These are phyloP conservation scores for Nicotiana benthamiana DNA, from an alignment of 257 asterid species.

Conservation along the genomic window DNA sequence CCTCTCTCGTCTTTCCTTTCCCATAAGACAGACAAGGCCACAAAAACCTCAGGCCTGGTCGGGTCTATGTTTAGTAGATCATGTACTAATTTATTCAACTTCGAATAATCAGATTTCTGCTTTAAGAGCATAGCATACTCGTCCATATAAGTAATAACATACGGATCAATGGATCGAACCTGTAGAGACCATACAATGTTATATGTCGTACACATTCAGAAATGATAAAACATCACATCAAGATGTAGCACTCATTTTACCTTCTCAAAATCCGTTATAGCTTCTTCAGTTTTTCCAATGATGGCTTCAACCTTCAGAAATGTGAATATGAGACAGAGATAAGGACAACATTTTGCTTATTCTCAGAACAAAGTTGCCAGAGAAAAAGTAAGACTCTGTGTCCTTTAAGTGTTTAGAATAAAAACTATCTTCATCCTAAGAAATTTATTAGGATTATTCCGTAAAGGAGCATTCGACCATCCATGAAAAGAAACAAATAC, in stretches of 20 bases:
- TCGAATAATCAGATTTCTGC: slow-evolving; percentile 63
- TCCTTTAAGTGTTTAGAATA: not conserved
- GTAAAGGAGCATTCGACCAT: not conserved
- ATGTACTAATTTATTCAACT: slow-evolving; percentile 76
- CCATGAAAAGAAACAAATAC: not conserved
- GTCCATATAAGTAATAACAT: slow-evolving; percentile 79
- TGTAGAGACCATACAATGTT: slow-evolving; percentile 22
- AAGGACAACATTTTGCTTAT: not conserved
- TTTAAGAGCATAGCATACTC: slow-evolving; percentile 99
- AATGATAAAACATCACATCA: slow-evolving; percentile 2
- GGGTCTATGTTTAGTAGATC: slow-evolving; percentile 82
- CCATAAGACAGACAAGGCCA: slow-evolving; percentile 88
- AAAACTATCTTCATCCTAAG: not conserved
- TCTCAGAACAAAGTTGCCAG: not conserved
- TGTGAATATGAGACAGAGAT: slow-evolving; percentile 12
- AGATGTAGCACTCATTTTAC: slow-evolving; percentile 28
- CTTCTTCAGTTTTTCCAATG: slow-evolving; percentile 85
- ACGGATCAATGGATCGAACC: slow-evolving; percentile 88
- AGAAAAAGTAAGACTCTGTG: not conserved
- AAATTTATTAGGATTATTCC: not conserved
- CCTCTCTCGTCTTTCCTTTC: slow-evolving; percentile 88
- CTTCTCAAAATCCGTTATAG: slow-evolving; percentile 81
- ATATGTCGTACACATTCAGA: not conserved
- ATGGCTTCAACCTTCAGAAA: slow-evolving; percentile 71
- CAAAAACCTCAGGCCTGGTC: slow-evolving; percentile 85